A percentile compares a stretch with the other conserved stretches of the same genome.
phyloP scores from a whole-genome alignment of 1,139 yeast species.

The Casaregolazyma lundiana region DNA sequence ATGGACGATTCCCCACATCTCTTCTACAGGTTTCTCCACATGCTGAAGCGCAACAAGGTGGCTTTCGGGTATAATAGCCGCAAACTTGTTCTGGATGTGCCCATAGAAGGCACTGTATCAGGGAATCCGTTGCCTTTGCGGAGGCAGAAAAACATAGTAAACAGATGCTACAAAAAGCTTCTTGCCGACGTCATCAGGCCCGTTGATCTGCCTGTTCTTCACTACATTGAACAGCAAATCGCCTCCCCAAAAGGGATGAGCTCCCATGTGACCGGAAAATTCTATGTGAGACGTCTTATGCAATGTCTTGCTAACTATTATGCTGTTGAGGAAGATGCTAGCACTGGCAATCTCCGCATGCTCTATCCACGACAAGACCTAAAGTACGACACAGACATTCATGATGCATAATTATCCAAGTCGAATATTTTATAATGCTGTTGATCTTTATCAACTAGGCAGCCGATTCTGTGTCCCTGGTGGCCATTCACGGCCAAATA shows the following conservation, averaged over 20 bases:
- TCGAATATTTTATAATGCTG: conserved; percentile 24
- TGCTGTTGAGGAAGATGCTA: conserved; percentile 12
- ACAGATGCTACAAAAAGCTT: conserved; percentile 15
- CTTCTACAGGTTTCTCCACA: conserved; percentile 18
- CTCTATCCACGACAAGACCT: neutral
- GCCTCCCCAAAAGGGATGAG: conserved; percentile 10
- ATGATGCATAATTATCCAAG: conserved; percentile 18
- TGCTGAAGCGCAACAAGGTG: conserved; percentile 14
- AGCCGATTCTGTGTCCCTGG: conserved; percentile 20
- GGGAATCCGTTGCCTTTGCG: conserved; percentile 21
- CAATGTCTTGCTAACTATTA: conserved; percentile 15
- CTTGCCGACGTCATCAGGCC: conserved; percentile 19
- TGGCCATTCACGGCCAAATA: conserved; percentile 20
- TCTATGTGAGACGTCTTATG: conserved; percentile 20
- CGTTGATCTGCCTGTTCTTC: conserved; percentile 18
- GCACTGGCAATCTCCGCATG: conserved; percentile 9
- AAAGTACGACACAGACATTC: conserved; percentile 8
- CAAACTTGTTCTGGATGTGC: conserved; percentile 19
- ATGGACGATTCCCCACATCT: conserved; percentile 4
- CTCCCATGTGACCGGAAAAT: conserved; percentile 9
- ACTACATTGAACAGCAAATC: conserved; percentile 17
- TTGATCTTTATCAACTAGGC: conserved; percentile 19
- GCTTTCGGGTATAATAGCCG: conserved; percentile 18
- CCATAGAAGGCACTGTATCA: conserved; percentile 19
- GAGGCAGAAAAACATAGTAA: conserved; percentile 20